Conservation (phyloP, 768 basidiomycete genomes). For the Naganishia vaughanmartiniae region DNA sequence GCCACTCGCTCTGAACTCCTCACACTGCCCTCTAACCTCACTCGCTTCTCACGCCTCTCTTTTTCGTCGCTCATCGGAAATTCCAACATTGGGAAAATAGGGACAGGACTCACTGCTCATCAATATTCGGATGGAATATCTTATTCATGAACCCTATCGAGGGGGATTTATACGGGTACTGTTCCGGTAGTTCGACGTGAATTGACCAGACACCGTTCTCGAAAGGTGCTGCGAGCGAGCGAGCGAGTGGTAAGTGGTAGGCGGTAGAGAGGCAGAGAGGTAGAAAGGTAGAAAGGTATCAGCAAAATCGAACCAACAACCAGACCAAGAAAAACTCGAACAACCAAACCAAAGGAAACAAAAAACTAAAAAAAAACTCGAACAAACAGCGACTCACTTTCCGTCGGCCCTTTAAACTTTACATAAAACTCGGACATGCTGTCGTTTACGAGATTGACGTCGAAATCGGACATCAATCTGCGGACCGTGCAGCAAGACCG, state of each 20-base stretch:
- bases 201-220: constrained; percentile 99
- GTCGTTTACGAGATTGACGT: constrained; percentile 95
- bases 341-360: too few relatives aligned
- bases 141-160: constrained; percentile 99
- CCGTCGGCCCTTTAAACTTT: constrained; percentile 85
- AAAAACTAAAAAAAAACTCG: too few relatives aligned
- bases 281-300: too few relatives aligned
- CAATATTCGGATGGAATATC: constrained; percentile 99
- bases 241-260: not conserved
- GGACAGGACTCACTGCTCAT: constrained; percentile 75
- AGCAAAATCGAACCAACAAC: too few relatives aligned
- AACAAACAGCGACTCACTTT: constrained; percentile 66
- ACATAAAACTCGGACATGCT: constrained; percentile 99
- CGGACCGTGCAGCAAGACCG: not conserved
- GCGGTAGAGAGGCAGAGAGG: not conserved
- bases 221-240: constrained; percentile 72
- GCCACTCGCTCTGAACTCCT: too few relatives aligned
- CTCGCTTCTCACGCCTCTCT: too few relatives aligned
- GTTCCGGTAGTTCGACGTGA: constrained; percentile 95
- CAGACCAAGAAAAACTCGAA: too few relatives aligned
- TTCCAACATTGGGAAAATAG: not conserved
- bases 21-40: too few relatives aligned
- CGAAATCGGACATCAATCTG: constrained; percentile 97
- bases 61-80: too few relatives aligned
- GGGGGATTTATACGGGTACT: constrained; percentile 98